These are phyloP conservation scores for Phlebopus sp. DNA, from an alignment of 1,284 basidiomycete species.

Conservation along the genomic window DNA sequence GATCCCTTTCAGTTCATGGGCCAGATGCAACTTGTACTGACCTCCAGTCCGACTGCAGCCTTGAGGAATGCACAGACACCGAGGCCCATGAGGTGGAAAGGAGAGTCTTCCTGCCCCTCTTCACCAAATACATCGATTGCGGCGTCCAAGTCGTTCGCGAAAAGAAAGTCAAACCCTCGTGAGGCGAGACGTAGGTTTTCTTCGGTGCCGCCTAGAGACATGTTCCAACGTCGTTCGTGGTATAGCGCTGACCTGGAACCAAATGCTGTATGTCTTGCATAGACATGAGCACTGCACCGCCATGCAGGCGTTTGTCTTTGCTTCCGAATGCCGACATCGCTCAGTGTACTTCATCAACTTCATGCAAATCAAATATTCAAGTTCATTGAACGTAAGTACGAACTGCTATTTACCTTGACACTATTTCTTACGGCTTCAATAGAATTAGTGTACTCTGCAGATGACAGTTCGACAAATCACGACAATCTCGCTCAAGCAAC, in stretches of 20 bases:
- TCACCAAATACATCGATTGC: conserved; percentile 50
- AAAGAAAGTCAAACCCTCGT: conserved; percentile 63
- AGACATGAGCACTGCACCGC: background rate
- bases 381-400: background rate
- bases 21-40: conserved; percentile 25
- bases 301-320: background rate
- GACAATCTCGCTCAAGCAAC: conserved; percentile 49
- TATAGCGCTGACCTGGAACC: conserved; percentile 1
- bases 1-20: background rate
- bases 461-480: conserved; percentile 42
- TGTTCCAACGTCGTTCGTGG: conserved; percentile 2
- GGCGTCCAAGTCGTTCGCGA: conserved; percentile 59
- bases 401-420: background rate
- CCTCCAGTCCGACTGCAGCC: conserved; percentile 80
- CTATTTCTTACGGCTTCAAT: background rate
- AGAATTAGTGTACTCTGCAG: background rate
- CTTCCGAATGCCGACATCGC: conserved; percentile 16
- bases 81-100: conserved; percentile 68
- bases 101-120: conserved; percentile 40
- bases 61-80: conserved; percentile 74
- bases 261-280: background rate
- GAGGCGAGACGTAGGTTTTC: conserved; percentile 50
- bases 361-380: no score
- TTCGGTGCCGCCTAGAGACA: conserved; percentile 24
- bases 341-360: conserved; percentile 3